phyloP scores from a whole-genome alignment of 2,329 filamentous ascomycete species.

The Aspergillus tubingensis region DNA sequence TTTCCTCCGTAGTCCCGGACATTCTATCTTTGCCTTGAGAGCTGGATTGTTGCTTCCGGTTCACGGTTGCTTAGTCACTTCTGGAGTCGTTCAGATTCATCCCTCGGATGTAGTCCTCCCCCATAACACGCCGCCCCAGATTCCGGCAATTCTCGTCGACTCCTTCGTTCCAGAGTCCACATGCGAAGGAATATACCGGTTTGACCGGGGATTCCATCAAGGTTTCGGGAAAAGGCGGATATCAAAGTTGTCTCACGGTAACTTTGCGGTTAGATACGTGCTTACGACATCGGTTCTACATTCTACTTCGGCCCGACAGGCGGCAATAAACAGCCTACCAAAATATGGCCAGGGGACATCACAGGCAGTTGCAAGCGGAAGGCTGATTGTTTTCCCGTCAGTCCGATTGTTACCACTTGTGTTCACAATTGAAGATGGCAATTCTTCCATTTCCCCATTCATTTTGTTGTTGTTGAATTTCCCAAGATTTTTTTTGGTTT shows the following conservation, averaged over 20 bases:
- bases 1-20: background rate
- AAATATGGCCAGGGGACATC: background rate
- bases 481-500: constrained; percentile 17
- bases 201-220: constrained; percentile 13
- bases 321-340: constrained; percentile 17
- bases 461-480: constrained; percentile 12
- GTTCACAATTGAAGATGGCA: background rate
- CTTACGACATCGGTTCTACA: constrained; percentile 11
- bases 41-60: background rate
- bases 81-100: background rate
- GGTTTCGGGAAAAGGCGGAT: constrained; percentile 39
- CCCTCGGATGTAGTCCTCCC: background rate
- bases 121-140: background rate
- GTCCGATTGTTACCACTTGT: background rate
- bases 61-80: background rate
- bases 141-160: constrained; percentile 29
- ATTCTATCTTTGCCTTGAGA: background rate
- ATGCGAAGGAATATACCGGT: constrained; percentile 17
- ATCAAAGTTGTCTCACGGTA: constrained; percentile 21
- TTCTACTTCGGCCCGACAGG: constrained; percentile 30
- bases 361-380: constrained; percentile 7
- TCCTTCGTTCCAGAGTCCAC: constrained; percentile 4
- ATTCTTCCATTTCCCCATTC: constrained; percentile 7
- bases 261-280: constrained; percentile 12
- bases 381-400: constrained; percentile 24